Percentiles rank a stretch among this genome's conserved stretches.
Conservation (phyloP, 805 yeast genomes). For the Ogataea trehaloabstinens region DNA sequence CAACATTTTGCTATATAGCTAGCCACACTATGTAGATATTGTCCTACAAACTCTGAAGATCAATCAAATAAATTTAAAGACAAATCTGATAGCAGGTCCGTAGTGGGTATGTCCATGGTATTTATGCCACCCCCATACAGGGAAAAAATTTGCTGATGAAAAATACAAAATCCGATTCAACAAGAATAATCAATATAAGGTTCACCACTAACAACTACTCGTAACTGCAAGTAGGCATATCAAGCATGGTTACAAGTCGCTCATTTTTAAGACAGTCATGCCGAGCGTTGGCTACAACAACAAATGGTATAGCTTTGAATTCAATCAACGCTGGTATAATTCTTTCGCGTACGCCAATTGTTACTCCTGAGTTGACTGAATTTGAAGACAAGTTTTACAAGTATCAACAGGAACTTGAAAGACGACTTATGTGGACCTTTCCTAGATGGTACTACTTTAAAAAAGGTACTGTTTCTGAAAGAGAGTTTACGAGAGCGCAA, state of each 20-base stretch:
- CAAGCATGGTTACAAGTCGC: not conserved
- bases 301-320: conserved; percentile 1
- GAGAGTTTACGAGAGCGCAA: conserved; percentile 72
- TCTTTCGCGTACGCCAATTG: conserved; percentile 78
- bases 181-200: too few relatives aligned
- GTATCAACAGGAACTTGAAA: conserved; percentile 84
- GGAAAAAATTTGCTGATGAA: too few relatives aligned
- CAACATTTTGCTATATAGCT: too few relatives aligned
- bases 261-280: not conserved
- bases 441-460: conserved; percentile 91
- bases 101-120: too few relatives aligned
- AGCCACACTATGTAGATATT: too few relatives aligned
- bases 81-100: too few relatives aligned
- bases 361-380: conserved; percentile 70
- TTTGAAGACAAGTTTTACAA: conserved; percentile 75
- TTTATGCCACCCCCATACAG: too few relatives aligned
- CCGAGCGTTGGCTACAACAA: conserved; percentile 11
- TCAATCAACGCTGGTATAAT: conserved; percentile 51
- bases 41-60: too few relatives aligned
- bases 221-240: not conserved
- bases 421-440: conserved; percentile 95
- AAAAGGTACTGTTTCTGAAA: conserved; percentile 85
- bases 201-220: too few relatives aligned
- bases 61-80: too few relatives aligned
- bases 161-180: too few relatives aligned